phyloP scores from a whole-genome alignment of 345 rosid genomes.

The Psidium friedrichsthalianum region DNA sequence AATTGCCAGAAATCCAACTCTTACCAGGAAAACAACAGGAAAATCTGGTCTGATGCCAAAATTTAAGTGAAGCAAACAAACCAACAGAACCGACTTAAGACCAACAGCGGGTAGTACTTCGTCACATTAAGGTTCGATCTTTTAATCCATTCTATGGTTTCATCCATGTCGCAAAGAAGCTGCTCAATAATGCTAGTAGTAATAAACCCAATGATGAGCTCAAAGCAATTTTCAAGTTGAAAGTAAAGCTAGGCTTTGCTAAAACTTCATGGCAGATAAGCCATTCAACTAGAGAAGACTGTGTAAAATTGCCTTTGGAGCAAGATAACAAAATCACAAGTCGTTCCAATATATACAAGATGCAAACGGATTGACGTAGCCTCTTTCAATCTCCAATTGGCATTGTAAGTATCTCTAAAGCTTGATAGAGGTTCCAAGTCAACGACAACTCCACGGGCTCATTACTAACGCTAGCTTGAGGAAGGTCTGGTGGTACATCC shows the following conservation, averaged over 20 bases:
- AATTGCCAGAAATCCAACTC: slow-evolving; percentile 1
- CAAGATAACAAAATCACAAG: slow-evolving; percentile 9
- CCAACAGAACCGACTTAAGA: slow-evolving; percentile 17
- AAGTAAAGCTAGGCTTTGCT: neutral
- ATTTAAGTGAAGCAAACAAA: slow-evolving; percentile 23
- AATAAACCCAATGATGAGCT: neutral
- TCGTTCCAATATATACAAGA: slow-evolving; percentile 36
- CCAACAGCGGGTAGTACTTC: slow-evolving; percentile 7
- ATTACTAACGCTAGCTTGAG: neutral
- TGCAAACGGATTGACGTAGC: slow-evolving; percentile 31
- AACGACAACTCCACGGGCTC: neutral
- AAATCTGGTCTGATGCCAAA: slow-evolving; percentile 4
- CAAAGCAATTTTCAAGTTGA: neutral
- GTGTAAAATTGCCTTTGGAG: slow-evolving; percentile 3
- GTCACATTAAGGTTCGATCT: neutral
- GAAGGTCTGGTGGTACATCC: neutral
- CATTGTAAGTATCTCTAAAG: slow-evolving; percentile 18
- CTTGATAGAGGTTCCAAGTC: slow-evolving; percentile 12
- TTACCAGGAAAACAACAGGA: slow-evolving; percentile 5
- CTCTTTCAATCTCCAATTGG: slow-evolving; percentile 12
- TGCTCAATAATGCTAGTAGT: neutral
- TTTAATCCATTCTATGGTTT: slow-evolving; percentile 17
- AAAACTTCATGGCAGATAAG: slow-evolving; percentile 14
- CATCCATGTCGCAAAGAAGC: slow-evolving; percentile 3
- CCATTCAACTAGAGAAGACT: slow-evolving; percentile 31